Conservation (phyloP, 2,329 filamentous ascomycete species). For the Ascochyta fabae region DNA sequence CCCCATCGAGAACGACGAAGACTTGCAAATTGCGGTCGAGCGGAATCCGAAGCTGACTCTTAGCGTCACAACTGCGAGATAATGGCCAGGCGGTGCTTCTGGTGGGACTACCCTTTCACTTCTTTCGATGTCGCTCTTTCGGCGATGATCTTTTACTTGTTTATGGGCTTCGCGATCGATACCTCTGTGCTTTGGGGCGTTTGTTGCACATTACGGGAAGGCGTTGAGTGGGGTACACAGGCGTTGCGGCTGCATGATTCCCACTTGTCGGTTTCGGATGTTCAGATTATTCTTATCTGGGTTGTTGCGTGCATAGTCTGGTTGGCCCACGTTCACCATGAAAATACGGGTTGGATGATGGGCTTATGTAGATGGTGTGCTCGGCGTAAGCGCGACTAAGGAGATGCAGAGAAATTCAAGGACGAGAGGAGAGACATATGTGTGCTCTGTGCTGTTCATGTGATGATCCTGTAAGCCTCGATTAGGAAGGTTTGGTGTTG, state of each 20-base stretch:
- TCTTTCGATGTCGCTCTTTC: constrained; percentile 2
- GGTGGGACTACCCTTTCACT: neutral
- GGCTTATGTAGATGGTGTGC: constrained; percentile 3
- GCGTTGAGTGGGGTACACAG: constrained; percentile 10
- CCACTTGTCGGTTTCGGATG: constrained; percentile 9
- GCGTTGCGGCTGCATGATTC: constrained; percentile 19
- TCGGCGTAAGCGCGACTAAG: constrained; percentile 10
- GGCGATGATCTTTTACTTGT: constrained; percentile 4
- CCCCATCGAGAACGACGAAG: constrained; percentile 77
- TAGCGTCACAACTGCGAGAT: constrained; percentile 45
- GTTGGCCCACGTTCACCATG: constrained; percentile 3
- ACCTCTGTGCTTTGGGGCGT: constrained; percentile 20
- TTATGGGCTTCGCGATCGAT: constrained; percentile 17
- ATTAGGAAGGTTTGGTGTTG: neutral
- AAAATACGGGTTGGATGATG: constrained; percentile 8
- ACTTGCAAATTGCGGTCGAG: constrained; percentile 79
- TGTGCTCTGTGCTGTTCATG: neutral
- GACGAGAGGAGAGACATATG: neutral
- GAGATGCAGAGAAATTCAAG: constrained; percentile 9
- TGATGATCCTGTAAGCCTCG: neutral
- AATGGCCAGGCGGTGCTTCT: constrained; percentile 5
- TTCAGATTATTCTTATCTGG: constrained; percentile 11
- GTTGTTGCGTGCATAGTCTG: constrained; percentile 13
- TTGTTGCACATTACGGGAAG: constrained; percentile 12
- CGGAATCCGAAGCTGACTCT: constrained; percentile 88